Base-by-base conservation (phyloP, 805 yeast species). In the Candida tallmaniae region DNA sequence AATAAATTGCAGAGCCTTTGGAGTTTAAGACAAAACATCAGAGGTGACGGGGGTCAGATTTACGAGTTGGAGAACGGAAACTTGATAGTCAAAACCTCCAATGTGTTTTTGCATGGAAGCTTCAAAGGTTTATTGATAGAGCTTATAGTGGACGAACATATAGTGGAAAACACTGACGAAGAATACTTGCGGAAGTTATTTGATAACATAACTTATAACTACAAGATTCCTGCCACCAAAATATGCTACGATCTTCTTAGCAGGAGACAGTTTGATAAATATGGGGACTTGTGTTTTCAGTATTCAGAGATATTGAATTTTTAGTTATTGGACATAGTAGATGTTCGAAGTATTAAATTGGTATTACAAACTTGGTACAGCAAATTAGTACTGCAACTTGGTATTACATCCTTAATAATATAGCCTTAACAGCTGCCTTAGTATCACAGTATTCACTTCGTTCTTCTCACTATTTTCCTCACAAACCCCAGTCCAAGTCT, bases 31-130 rank as follows among this genome's bases (percentile, higher is more conserved):
- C 95, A 85, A 53, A 64, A 73, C 7, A 70, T 83, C 32, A 73
- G 76, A 47, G 93, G 90, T 1, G 89, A 83, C 40, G 81, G 83
- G 7, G 95, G 95, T 0, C 70, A 71, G 34, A 73, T 75, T 4
- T 84, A 80, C 49, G 73, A 74, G 40, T 48, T 83, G 3, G 71
- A 68, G 54, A 54, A 60, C 30, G 81, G 80, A 11, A 66, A 61
- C 25, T 65, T 79, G 45, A 58, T 63, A 6, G 60, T 85, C 3
- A 61, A 86, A 25, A 73, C 88, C 0, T 79, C 84, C 27, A 85
- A 84, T 50, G 76, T 84, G 25, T 77, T 79, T 32, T 65, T 83
- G 10, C 88, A 83, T 50, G 94, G 95, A 1, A 68, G 67, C 13
- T 84, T 82, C 62, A 74, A 80, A 40, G 88, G 88, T 0, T 68